Conservation (phyloP, 192 early-diverging fungal species). For the Rhizophagus clarus region DNA sequence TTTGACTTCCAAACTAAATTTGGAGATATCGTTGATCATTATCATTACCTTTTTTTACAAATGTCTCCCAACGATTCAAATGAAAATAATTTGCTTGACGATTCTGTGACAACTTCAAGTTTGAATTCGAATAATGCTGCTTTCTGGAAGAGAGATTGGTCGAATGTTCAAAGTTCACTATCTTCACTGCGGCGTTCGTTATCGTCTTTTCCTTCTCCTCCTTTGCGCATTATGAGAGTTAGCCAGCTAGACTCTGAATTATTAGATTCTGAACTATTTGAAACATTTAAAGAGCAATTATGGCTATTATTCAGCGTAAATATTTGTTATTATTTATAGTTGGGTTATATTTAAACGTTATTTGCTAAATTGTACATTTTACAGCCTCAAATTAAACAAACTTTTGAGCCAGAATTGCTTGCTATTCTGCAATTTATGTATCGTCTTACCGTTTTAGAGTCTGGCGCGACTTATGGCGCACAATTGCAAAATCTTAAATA, state of each 20-base stretch:
- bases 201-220: constrained; percentile 51
- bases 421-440: constrained; percentile 70
- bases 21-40: too few species aligned
- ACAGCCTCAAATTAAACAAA: constrained; percentile 61
- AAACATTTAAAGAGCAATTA: constrained; percentile 78
- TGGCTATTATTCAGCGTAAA: constrained; percentile 60
- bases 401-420: constrained; percentile 72
- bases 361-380: background rate
- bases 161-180: background rate
- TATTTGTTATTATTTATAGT: constrained; percentile 12
- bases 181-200: constrained; percentile 36
- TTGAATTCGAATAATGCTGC: background rate
- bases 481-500: constrained; percentile 86
- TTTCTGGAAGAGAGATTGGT: background rate
- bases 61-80: too few species aligned
- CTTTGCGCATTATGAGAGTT: constrained; percentile 70
- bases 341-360: background rate
- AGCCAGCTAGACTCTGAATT: constrained; percentile 84
- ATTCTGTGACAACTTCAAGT: background rate
- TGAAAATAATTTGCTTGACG: too few species aligned
- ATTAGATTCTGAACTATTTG: constrained; percentile 76
- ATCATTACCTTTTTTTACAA: too few species aligned
- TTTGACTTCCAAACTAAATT: too few species aligned
- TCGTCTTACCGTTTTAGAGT: constrained; percentile 72
- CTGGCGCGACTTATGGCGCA: constrained; percentile 79